Conservation (phyloP, 169 alveolate genomes). For the Prorocentrum cordatum region DNA sequence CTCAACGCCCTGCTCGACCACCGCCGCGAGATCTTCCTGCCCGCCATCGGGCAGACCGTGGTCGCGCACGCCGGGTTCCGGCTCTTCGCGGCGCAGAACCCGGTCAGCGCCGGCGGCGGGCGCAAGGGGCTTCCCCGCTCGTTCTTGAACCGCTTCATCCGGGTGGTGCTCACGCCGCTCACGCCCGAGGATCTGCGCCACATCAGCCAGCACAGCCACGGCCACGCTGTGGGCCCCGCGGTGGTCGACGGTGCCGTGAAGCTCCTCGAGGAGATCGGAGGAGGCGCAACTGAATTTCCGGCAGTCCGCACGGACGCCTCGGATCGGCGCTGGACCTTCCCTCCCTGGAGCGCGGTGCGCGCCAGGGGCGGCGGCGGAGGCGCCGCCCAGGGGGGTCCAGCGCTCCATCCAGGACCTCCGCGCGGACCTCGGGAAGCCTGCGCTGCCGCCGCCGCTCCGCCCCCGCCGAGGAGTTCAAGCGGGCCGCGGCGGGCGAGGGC, state of each 20-base stretch:
- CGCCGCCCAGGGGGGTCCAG: background rate
- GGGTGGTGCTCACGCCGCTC: constrained; percentile 80
- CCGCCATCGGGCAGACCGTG: constrained; percentile 81
- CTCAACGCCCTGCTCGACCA: constrained; percentile 97
- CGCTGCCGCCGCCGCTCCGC: too few relatives aligned
- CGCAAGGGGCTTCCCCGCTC: constrained; percentile 98
- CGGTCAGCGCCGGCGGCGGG: constrained; percentile 88
- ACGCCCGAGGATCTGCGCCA: constrained; percentile 8
- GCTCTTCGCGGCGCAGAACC: constrained; percentile 98
- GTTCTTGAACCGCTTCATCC: constrained; percentile 95
- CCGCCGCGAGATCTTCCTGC: constrained; percentile 89
- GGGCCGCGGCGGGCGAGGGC: too few relatives aligned
- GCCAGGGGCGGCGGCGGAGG: background rate
- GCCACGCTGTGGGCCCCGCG: background rate
- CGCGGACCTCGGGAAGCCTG: background rate
- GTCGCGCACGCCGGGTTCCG: constrained; percentile 91
- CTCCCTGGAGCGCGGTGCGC: background rate
- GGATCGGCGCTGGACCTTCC: background rate
- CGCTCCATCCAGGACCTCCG: background rate
- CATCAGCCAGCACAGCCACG: background rate
- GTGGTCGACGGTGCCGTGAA: background rate
- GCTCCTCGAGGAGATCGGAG: background rate
- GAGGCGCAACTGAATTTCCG: background rate
- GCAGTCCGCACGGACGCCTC: background rate
- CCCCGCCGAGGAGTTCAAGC: too few relatives aligned